Conservation (phyloP, 2,329 filamentous ascomycete genomes). For the Colletotrichum scovillei region DNA sequence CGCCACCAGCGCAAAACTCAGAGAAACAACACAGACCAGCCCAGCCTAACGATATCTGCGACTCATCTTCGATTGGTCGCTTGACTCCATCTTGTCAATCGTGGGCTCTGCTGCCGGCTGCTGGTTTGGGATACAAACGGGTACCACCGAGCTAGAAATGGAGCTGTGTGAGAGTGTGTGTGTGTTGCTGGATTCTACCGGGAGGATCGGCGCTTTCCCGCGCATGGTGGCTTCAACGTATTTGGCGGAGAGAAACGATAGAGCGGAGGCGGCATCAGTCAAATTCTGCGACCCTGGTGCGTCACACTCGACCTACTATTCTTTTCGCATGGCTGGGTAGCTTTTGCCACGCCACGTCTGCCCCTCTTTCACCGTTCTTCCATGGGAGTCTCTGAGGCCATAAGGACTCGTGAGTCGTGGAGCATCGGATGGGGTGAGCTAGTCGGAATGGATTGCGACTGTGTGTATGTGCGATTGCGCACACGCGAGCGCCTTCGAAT, state of each 20-base stretch:
- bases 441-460: not conserved
- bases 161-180: conserved; percentile 18
- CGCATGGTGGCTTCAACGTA: conserved; percentile 31
- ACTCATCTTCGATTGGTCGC: conserved; percentile 1
- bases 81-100: not conserved
- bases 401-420: not conserved
- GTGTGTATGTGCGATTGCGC: not conserved
- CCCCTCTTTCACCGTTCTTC: conserved; percentile 12
- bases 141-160: conserved; percentile 15
- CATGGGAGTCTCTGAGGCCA: not conserved
- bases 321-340: conserved; percentile 29
- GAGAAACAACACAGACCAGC: conserved; percentile 10
- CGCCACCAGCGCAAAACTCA: conserved; percentile 6
- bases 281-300: conserved; percentile 36
- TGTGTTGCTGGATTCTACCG: conserved; percentile 31
- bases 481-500: not conserved
- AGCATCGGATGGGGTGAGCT: not conserved
- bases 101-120: not conserved
- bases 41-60: not conserved
- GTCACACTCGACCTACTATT: conserved; percentile 31
- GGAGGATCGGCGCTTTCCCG: conserved; percentile 21
- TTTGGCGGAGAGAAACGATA: conserved; percentile 22
- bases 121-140: conserved; percentile 1
- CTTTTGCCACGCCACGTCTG: conserved; percentile 30
- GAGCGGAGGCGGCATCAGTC: conserved; percentile 27